Conservation (phyloP, 805 yeast species). For the Ogataea neopini region DNA sequence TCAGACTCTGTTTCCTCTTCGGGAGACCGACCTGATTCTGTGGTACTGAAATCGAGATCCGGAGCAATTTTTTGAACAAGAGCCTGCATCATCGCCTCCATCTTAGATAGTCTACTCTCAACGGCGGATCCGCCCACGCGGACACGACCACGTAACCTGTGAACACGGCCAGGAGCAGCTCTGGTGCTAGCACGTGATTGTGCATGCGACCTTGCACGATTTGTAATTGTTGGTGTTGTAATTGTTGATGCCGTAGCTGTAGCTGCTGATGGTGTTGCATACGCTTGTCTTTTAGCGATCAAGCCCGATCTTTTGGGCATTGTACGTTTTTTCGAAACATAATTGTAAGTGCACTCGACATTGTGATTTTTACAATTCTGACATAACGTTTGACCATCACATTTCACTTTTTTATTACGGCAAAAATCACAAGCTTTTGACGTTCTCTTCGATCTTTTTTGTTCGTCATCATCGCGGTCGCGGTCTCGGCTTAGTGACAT, state of each 20-base stretch:
- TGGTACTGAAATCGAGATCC: conserved; percentile 1
- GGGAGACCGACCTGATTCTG: neutral
- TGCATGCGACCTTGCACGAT: neutral
- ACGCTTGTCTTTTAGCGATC: neutral
- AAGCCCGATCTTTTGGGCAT: conserved; percentile 5
- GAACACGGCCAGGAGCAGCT: neutral
- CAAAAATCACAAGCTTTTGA: conserved; percentile 53
- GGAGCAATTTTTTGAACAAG: conserved; percentile 28
- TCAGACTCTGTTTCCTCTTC: conserved; percentile 6
- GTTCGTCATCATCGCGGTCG: conserved; percentile 2
- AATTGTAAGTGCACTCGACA: conserved; percentile 38
- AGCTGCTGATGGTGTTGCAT: neutral
- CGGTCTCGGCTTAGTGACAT: neutral
- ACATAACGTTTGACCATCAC: conserved; percentile 50
- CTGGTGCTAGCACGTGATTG: neutral
- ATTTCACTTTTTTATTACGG: conserved; percentile 49
- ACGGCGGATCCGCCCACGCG: conserved; percentile 9
- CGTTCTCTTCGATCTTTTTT: conserved; percentile 30
- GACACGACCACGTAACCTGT: neutral
- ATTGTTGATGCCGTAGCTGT: neutral
- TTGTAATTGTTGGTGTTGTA: too few species aligned
- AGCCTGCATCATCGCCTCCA: conserved; percentile 36
- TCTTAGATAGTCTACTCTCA: conserved; percentile 33
- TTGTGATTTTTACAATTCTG: conserved; percentile 39
- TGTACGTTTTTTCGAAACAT: conserved; percentile 34